phyloP scores from a whole-genome alignment of 352 stramenopile species.

The Peronosclerospora sorghi region DNA sequence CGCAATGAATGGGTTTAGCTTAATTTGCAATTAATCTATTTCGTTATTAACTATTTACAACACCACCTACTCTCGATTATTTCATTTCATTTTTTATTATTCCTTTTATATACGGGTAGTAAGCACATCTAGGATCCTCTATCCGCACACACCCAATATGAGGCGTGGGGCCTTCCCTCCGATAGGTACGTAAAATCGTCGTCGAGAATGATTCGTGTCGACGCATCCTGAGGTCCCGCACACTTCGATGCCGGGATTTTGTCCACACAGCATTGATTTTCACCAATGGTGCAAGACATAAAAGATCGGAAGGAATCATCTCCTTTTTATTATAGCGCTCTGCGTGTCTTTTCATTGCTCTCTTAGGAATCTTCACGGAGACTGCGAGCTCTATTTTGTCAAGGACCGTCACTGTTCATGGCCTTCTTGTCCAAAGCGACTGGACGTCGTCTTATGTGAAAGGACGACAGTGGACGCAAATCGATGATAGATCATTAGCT shows the following conservation, averaged over 20 bases:
- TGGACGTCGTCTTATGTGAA: slow-evolving; percentile 66
- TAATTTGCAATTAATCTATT: too few relatives aligned
- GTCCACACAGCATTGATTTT: slow-evolving; percentile 65
- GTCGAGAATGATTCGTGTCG: slow-evolving; percentile 68
- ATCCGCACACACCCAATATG: slow-evolving; percentile 61
- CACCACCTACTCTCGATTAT: too few relatives aligned
- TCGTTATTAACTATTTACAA: too few relatives aligned
- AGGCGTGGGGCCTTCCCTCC: slow-evolving; percentile 46
- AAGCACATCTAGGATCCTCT: slow-evolving; percentile 76
- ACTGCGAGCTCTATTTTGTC: slow-evolving; percentile 37
- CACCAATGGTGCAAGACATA: slow-evolving; percentile 36
- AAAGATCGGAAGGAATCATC: slow-evolving; percentile 35
- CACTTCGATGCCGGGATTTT: slow-evolving; percentile 75
- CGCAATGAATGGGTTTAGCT: too few relatives aligned
- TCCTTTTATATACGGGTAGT: too few relatives aligned
- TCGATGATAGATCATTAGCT: slow-evolving; percentile 30
- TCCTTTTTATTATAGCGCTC: slow-evolving; percentile 66
- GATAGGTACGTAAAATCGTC: slow-evolving; percentile 75
- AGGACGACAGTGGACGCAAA: slow-evolving; percentile 46
- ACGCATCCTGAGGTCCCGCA: slow-evolving; percentile 39
- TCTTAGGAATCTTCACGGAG: slow-evolving; percentile 63
- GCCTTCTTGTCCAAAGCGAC: slow-evolving; percentile 61
- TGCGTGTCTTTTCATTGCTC: slow-evolving; percentile 64
- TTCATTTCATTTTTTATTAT: too few relatives aligned
- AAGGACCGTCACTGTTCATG: slow-evolving; percentile 59